Base-by-base conservation (phyloP, 768 basidiomycete species). In the Phanerochaete sordida region DNA sequence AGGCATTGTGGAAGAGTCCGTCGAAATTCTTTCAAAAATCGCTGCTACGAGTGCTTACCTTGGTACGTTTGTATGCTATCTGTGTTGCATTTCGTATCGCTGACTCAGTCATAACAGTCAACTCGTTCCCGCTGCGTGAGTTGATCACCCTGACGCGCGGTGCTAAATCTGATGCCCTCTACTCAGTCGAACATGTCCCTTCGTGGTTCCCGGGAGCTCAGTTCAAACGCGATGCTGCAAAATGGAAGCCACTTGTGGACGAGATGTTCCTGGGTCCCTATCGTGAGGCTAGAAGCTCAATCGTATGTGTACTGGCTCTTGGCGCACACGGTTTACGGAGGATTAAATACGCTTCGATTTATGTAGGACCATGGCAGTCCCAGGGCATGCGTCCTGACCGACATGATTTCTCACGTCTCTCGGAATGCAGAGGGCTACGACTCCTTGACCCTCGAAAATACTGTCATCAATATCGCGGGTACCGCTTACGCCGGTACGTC, bases 151-250 rank as follows among this genome's bases (percentile, higher is more conserved):
- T 5, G 5, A 23, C 12, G 12, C 47, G 9, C 35, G 19, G 8
- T 44, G 46, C 23, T 16, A 6, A 23, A 23, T 16, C 12, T 19
- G 16, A 31, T 33, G 6, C 21, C 27, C 3, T 4, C 8, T 9
- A n/a, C 27, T 3, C 44, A 68, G 67, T 68, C 50, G 63, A 65
- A 33, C 57, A 65, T 43, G 15, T 68, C 21, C 67, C 66, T 8
- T 33, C 47, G 23, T 67, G 67, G 67, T 50, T 67, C 30, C 67
- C 67, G 49, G 67, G 67, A 1, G 65, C 66, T 19, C 48, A 35
- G 8, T 68, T 67, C 53, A 55, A 62, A 33, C 48, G 47, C 19
- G 31, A 55, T 12, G 67, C 67, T 4, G 51, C 30, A 7, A 31
- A 27, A 2, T 64, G 59, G 60, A 52, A 58, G 28, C 12, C 53